Conservation (phyloP, 176 grass and related monocot genomes). For the Eragrostis curvula region DNA sequence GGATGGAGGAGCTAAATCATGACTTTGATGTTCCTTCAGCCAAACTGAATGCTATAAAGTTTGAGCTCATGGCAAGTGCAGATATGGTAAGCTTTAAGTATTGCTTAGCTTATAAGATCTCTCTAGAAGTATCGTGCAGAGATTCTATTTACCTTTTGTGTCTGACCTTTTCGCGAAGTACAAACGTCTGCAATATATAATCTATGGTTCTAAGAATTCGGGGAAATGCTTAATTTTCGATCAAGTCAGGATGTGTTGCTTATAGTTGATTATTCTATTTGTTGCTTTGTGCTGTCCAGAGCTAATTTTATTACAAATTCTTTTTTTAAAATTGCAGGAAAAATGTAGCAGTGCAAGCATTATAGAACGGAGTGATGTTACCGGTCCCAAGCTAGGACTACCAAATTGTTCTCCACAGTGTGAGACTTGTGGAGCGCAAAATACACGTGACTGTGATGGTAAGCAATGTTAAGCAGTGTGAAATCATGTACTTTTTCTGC, state of each 20-base stretch:
- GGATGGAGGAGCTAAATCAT: slow-evolving; percentile 54
- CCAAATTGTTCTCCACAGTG: slow-evolving; percentile 68
- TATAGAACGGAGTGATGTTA: slow-evolving; percentile 70
- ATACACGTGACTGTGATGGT: slow-evolving; percentile 78
- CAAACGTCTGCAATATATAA: neutral
- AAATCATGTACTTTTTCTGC: slow-evolving; percentile 19
- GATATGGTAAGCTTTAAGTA: slow-evolving; percentile 74
- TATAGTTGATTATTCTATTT: no score
- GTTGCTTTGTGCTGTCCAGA: no score
- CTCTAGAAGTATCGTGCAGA: neutral
- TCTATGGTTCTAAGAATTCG: neutral
- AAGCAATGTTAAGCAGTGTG: slow-evolving; percentile 25
- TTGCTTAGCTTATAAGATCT: neutral
- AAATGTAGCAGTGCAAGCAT: slow-evolving; percentile 63
- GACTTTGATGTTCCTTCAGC: slow-evolving; percentile 46
- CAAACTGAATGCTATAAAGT: slow-evolving; percentile 58
- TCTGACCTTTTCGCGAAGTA: neutral
- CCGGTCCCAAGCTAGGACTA: slow-evolving; percentile 74
- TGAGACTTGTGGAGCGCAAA: slow-evolving; percentile 70
- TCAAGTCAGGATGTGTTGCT: neutral
- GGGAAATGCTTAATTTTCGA: neutral
- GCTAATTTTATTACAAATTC: slow-evolving; percentile 23
- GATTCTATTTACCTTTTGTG: neutral
- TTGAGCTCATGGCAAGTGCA: slow-evolving; percentile 66
- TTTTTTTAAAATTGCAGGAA: slow-evolving; percentile 59